Evolutionary conservation across 495 filamentous ascomycete genomes (phyloP).

Genomic region (Talaromyces thailandensis): DNA sequence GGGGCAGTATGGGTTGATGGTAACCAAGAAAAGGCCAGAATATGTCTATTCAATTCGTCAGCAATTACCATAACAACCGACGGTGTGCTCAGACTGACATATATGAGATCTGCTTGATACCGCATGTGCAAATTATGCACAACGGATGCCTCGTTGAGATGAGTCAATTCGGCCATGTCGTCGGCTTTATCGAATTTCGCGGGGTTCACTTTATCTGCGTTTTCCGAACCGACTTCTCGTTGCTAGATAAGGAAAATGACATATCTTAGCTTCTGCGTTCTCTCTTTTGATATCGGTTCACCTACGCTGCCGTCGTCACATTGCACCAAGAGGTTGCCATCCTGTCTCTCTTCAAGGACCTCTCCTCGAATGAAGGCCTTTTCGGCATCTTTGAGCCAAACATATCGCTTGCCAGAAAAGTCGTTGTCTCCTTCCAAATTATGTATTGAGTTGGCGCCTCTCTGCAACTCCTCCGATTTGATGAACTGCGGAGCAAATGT

Average conservation of each 20-base stretch:
- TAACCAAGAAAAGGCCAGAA: conserved; percentile 92
- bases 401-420: conserved; percentile 98
- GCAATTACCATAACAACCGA: conserved; percentile 5
- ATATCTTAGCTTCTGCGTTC: conserved; percentile 9
- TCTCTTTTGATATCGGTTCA: background rate
- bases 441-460: conserved; percentile 56
- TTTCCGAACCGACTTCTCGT: conserved; percentile 74
- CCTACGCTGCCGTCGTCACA: conserved; percentile 86
- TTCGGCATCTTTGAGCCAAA: conserved; percentile 85
- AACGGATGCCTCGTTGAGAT: conserved; percentile 94
- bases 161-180: conserved; percentile 98
- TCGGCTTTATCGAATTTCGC: conserved; percentile 98
- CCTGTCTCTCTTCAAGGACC: conserved; percentile 72
- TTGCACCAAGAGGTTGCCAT: conserved; percentile 66
- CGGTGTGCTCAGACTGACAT: conserved; percentile 42
- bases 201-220: conserved; percentile 96
- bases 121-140: conserved; percentile 92
- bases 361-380: conserved; percentile 86
- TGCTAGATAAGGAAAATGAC: conserved; percentile 42
- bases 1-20: conserved; percentile 93
- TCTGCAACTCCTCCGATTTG: conserved; percentile 65
- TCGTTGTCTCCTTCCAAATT: conserved; percentile 92
- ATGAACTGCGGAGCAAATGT: conserved; percentile 97
- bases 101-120: conserved; percentile 93
- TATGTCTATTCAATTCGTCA: conserved; percentile 55